Evolutionary conservation across 2,329 filamentous ascomycete genomes (phyloP), one percentile per base, ranked within the genome.

Genomic region (Xylaria arbuscula): DNA sequence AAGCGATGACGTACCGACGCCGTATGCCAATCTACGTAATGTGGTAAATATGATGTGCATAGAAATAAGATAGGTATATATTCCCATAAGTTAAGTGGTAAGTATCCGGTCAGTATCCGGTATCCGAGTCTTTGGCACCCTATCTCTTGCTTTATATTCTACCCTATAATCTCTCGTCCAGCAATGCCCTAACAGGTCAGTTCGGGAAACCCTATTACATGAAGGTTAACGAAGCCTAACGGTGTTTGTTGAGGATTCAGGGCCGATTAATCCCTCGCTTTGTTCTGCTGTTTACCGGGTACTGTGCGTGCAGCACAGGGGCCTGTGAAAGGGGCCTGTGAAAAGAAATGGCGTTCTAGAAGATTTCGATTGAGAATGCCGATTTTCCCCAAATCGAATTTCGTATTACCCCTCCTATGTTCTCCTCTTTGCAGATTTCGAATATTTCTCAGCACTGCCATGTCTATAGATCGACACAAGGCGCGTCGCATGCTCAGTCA

Each of bases 351-450:
- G 60, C 13, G 60, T 63, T 63, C 28, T 56, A 4, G n/a, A 58
- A 64, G 45, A 57, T 42, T 56, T 51, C 32, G 45, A 53, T 58
- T 13, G n/a, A 22, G 36, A 50, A 51, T 51, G 11, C 36, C 22
- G 45, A 45, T 34, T 45, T 53, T 47, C 17, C n/a, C 38, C 9
- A 48, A 24, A 57, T 64, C 54, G 34, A 13, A 64, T 64, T 51
- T 62, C 45, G 28, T 7, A 7, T 45, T 7, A 17, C 8, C n/a
- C n/a, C 40, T 17, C 13, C 17, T 42, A 4, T 40, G 19, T 2
- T 38, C 19, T 36, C 38, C n/a, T 19, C 7, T 19, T 32, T 42
- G 13, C 50, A 2, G 13, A 32, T 11, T 32, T 24, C 19, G n/a
- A n/a, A 45, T 13, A n/a, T 24, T 56, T 3, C 17, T 28, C 19